phyloP scores from a whole-genome alignment of 2,329 filamentous ascomycete genomes.

The Trichoderma sp. region DNA sequence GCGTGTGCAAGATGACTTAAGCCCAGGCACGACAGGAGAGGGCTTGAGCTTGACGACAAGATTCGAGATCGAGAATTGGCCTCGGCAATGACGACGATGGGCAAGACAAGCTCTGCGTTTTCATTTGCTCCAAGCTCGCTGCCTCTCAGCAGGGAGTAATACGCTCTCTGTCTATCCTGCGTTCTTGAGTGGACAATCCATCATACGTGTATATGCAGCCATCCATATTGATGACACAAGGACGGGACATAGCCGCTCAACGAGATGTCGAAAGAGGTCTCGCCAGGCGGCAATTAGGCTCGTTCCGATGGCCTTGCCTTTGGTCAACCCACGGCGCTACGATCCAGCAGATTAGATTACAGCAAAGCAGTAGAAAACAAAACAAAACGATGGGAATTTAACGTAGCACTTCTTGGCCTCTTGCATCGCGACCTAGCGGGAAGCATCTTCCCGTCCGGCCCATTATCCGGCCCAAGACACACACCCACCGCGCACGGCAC shows the following conservation, averaged over 20 bases:
- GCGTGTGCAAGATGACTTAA: constrained; percentile 8
- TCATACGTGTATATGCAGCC: neutral
- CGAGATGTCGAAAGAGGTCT: neutral
- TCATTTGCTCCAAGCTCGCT: neutral
- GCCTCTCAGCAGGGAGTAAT: neutral
- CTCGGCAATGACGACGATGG: constrained; percentile 30
- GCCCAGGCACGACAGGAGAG: neutral
- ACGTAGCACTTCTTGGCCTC: neutral
- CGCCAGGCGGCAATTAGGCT: neutral
- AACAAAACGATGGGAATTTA: neutral
- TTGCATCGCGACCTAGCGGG: constrained; percentile 13
- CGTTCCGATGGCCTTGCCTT: neutral
- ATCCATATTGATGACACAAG: neutral
- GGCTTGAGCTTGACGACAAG: neutral
- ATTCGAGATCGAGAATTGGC: constrained; percentile 29
- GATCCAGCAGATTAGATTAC: neutral
- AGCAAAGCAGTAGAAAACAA: neutral
- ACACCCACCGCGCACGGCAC: neutral
- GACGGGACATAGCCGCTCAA: constrained; percentile 8
- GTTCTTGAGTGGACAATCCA: neutral
- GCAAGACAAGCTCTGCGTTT: neutral
- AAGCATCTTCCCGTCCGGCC: constrained; percentile 21
- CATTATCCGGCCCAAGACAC: constrained; percentile 19
- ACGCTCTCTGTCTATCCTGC: neutral
- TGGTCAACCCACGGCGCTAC: neutral